phyloP scores from a whole-genome alignment of 352 stramenopile species.

The Globisporangium nunn region DNA sequence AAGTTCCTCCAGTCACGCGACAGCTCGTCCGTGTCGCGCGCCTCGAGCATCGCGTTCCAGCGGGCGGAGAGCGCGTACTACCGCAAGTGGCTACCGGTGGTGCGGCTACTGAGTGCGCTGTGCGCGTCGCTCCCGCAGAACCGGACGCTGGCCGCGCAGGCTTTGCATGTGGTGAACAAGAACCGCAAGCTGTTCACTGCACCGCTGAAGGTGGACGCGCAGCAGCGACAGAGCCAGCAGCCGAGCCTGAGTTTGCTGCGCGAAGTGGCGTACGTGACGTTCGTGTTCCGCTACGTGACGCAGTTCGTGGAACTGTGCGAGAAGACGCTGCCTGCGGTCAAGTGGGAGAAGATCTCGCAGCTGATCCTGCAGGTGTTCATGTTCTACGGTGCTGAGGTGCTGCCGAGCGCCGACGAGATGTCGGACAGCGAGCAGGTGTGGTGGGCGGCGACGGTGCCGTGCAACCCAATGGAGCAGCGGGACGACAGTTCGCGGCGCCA shows the following conservation, averaged over 20 bases:
- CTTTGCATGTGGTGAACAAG: constrained; percentile 50
- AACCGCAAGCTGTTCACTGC: constrained; percentile 69
- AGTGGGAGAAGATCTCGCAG: constrained; percentile 77
- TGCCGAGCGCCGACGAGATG: constrained; percentile 29
- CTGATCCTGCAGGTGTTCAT: constrained; percentile 59
- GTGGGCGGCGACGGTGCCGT: constrained; percentile 38
- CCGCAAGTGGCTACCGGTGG: constrained; percentile 70
- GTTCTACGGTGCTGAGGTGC: constrained; percentile 51
- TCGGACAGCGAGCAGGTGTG: constrained; percentile 34
- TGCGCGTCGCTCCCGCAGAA: constrained; percentile 67
- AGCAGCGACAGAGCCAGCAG: constrained; percentile 20
- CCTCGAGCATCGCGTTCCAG: constrained; percentile 43
- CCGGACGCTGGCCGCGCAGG: constrained; percentile 44
- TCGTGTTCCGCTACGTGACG: constrained; percentile 72
- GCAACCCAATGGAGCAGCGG: constrained; percentile 42
- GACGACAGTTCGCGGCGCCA: constrained; percentile 33
- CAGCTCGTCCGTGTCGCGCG: constrained; percentile 18
- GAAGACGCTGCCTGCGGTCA: constrained; percentile 41
- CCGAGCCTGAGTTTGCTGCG: constrained; percentile 52
- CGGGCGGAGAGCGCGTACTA: constrained; percentile 58
- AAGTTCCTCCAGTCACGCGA: constrained; percentile 45
- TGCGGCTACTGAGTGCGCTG: constrained; percentile 52
- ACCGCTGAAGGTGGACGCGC: constrained; percentile 49
- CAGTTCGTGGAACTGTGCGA: constrained; percentile 70
- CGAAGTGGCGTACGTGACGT: constrained; percentile 71